Percentiles rank a stretch among this genome's conserved stretches.
Conservation (phyloP, 345 rosid genomes). For the Firmiana major region DNA sequence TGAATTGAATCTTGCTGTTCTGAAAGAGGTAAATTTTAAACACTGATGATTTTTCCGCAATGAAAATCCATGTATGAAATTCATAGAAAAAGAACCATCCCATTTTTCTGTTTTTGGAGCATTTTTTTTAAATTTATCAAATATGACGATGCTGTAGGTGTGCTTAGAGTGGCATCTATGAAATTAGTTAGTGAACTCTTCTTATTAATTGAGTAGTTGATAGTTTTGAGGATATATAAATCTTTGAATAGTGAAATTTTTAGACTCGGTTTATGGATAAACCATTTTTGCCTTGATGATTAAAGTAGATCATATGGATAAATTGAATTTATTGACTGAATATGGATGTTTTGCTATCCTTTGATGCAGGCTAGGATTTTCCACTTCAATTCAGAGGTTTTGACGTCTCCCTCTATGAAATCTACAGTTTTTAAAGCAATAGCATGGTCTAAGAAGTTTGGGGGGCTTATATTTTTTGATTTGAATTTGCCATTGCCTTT, state of each 20-base stretch:
- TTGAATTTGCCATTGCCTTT: constrained; percentile 69
- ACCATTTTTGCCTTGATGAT: background rate
- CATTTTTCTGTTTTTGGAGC: background rate
- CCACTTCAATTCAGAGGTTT: constrained; percentile 76
- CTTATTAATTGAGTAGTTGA: background rate
- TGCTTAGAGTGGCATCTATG: background rate
- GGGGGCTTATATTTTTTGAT: constrained; percentile 75
- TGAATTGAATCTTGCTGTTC: constrained; percentile 69
- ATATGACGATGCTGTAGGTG: background rate
- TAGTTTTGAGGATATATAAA: background rate
- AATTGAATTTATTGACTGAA: constrained; percentile 11
- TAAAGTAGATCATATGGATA: background rate
- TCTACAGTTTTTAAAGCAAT: constrained; percentile 60
- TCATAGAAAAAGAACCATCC: background rate
- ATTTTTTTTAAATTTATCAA: background rate
- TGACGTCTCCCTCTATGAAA: constrained; percentile 54
- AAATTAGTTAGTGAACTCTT: background rate
- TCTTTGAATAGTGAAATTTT: background rate
- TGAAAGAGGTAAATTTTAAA: constrained; percentile 62
- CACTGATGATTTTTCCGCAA: background rate
- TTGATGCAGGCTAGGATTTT: constrained; percentile 76
- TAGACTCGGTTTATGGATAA: background rate
- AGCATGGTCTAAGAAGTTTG: constrained; percentile 67
- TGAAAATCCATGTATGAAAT: background rate
- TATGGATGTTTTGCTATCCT: constrained; percentile 7